These are phyloP conservation scores for Rhizodiscina lignyota DNA, from an alignment of 495 filamentous ascomycete species.

Conservation along the genomic window DNA sequence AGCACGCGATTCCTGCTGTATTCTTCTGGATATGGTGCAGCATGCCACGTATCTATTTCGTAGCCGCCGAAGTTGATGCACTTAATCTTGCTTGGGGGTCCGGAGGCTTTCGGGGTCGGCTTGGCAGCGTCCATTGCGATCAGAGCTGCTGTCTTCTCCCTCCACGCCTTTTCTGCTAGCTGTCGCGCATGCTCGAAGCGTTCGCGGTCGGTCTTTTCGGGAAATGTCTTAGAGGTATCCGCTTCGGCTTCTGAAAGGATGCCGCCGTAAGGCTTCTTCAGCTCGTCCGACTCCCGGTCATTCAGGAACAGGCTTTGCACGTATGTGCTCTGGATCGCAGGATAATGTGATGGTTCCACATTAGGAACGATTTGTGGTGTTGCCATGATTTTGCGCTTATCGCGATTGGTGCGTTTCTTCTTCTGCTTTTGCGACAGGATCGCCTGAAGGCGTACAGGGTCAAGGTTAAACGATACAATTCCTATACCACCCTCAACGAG, in stretches of 20 bases:
- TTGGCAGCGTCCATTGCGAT: conserved; percentile 27
- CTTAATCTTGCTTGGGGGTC: conserved; percentile 87
- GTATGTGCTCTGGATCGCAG: conserved; percentile 41
- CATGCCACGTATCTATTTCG: conserved; percentile 98
- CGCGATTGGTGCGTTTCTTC: conserved; percentile 28
- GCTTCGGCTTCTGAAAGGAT: conserved; percentile 80
- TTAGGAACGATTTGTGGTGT: conserved; percentile 9
- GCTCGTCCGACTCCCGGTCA: conserved; percentile 75
- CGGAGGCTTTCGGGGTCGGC: conserved; percentile 52
- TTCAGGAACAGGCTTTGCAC: conserved; percentile 64
- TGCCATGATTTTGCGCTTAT: conserved; percentile 18
- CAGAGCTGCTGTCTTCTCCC: conserved; percentile 34
- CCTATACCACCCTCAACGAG: conserved; percentile 20
- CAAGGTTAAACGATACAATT: conserved; percentile 41
- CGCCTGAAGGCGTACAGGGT: conserved; percentile 37
- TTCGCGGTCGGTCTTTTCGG: conserved; percentile 58
- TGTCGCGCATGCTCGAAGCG: conserved; percentile 77
- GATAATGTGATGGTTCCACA: conserved; percentile 19
- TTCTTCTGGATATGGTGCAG: conserved; percentile 96
- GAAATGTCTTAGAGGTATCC: conserved; percentile 77
- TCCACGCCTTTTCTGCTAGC: conserved; percentile 84
- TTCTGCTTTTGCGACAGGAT: conserved; percentile 36
- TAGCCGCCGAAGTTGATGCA: conserved; percentile 95
- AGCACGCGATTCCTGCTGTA: conserved; percentile 90
- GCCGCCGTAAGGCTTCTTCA: conserved; percentile 90